A percentile compares a stretch with the other conserved stretches of the same genome.
Evolutionary conservation across 192 early-diverging fungal genomes (phyloP).

Genomic region (Umbelopsis vinacea): DNA sequence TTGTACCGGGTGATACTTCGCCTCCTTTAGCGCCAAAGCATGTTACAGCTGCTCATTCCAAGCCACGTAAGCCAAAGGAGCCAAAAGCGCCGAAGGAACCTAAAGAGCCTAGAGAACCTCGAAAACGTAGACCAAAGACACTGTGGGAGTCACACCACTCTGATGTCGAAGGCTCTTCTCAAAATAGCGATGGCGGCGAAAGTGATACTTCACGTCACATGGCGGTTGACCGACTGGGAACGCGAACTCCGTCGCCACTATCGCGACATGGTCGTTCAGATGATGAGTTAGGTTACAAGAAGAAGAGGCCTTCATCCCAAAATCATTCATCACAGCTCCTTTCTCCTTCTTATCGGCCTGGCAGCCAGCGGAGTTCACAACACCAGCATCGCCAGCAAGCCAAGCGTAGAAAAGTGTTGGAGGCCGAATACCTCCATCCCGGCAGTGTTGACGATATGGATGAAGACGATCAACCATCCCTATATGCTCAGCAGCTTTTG

Average conservation of each 20-base stretch:
- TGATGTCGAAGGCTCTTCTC: conserved; percentile 33
- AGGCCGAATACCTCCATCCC: conserved; percentile 7
- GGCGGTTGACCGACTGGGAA: neutral
- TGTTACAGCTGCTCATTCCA: conserved; percentile 49
- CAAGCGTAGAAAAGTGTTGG: conserved; percentile 50
- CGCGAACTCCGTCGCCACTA: neutral
- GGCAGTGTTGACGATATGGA: neutral
- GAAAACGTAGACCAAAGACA: conserved; percentile 14
- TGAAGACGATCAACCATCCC: neutral
- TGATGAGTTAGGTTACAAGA: neutral
- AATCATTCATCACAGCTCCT: conserved; percentile 18
- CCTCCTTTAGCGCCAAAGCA: conserved; percentile 64
- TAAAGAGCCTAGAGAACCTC: conserved; percentile 35
- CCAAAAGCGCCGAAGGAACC: no score
- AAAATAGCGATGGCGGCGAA: conserved; percentile 26
- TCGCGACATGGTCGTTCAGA: conserved; percentile 8
- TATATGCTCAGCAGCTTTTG: conserved; percentile 29
- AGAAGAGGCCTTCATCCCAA: neutral
- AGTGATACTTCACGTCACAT: neutral
- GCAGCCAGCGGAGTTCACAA: neutral
- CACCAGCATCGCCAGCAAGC: conserved; percentile 37
- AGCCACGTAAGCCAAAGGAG: conserved; percentile 43
- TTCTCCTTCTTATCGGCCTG: neutral
- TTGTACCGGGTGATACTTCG: conserved; percentile 62
- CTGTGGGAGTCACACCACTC: conserved; percentile 33